Conservation (phyloP, 805 yeast species). For the Candida peoriensis region DNA sequence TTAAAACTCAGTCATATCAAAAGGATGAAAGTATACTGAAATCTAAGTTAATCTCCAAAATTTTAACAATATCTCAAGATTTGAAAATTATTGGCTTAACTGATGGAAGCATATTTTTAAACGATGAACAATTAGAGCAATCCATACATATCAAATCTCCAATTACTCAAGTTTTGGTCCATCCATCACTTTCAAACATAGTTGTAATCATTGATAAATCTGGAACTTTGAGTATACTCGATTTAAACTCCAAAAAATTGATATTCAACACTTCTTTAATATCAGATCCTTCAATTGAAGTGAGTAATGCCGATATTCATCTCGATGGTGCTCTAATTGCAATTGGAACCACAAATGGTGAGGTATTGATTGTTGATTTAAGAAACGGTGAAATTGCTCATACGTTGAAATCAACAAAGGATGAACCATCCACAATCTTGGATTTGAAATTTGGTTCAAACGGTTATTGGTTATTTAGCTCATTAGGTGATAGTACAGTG, state of each 20-base stretch:
- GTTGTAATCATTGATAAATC: conserved; percentile 25
- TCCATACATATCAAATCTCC: conserved; percentile 11
- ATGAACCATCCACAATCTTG: conserved; percentile 18
- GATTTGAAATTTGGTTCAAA: conserved; percentile 51
- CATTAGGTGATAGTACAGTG: conserved; percentile 22
- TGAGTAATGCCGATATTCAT: conserved; percentile 28
- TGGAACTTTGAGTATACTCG: conserved; percentile 21
- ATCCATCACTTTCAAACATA: conserved; percentile 30
- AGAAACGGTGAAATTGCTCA: conserved; percentile 29
- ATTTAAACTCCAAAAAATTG: conserved; percentile 3
- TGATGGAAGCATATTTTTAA: conserved; percentile 13
- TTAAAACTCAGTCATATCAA: conserved; percentile 3
- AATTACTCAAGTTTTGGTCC: conserved; percentile 25
- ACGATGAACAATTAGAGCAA: conserved; percentile 6
- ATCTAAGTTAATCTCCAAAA: conserved; percentile 9
- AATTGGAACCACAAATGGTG: conserved; percentile 25
- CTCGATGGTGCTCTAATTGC: conserved; percentile 44
- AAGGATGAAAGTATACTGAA: conserved; percentile 13
- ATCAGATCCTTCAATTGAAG: not conserved
- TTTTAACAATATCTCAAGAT: conserved; percentile 6
- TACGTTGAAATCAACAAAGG: conserved; percentile 11
- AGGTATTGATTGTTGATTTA: conserved; percentile 30
- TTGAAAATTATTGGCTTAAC: conserved; percentile 10
- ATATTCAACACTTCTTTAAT: conserved; percentile 6
- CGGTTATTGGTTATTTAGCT: conserved; percentile 56